A percentile compares a stretch with the other conserved stretches of the same genome.
These are phyloP conservation scores for Neonectria punicea DNA, from an alignment of 2,329 filamentous ascomycete genomes.

Conservation along the genomic window DNA sequence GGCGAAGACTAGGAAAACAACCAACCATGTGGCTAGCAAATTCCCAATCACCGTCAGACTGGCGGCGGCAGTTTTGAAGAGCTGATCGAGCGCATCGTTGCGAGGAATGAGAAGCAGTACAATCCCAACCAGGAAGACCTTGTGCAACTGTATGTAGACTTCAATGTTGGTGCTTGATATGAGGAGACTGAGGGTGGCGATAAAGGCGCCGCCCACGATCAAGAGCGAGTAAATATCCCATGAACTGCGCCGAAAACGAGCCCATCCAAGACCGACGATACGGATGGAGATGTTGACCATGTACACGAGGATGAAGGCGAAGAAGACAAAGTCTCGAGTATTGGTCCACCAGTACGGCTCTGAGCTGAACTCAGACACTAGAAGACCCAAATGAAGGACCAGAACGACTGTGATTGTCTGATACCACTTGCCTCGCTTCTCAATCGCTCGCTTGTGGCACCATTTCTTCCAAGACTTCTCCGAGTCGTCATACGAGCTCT, in stretches of 20 bases:
- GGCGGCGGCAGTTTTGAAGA: constrained; percentile 98
- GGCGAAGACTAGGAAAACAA: constrained; percentile 94
- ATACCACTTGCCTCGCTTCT: constrained; percentile 95
- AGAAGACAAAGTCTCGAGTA: constrained; percentile 79
- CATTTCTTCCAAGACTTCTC: constrained; percentile 85
- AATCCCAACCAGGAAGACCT: constrained; percentile 91
- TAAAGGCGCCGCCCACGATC: constrained; percentile 81
- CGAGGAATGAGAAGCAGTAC: constrained; percentile 91
- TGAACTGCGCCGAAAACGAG: constrained; percentile 88
- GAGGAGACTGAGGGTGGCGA: constrained; percentile 80
- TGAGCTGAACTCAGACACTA: constrained; percentile 87
- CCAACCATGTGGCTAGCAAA: constrained; percentile 94
- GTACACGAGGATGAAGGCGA: constrained; percentile 84
- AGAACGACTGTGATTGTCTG: constrained; percentile 81
- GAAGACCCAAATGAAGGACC: constrained; percentile 82
- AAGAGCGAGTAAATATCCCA: constrained; percentile 94
- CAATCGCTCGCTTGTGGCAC: constrained; percentile 94
- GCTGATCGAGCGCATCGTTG: constrained; percentile 95
- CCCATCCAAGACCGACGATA: constrained; percentile 89
- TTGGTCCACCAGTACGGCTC: constrained; percentile 77
- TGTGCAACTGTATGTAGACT: constrained; percentile 84
- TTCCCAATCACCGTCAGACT: constrained; percentile 92
- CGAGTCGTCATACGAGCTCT: constrained; percentile 83
- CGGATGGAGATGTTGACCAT: constrained; percentile 84
- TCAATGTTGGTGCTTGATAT: constrained; percentile 69